phyloP scores from a whole-genome alignment of 352 stramenopile species.

The Phytophthora niederhauseri region DNA sequence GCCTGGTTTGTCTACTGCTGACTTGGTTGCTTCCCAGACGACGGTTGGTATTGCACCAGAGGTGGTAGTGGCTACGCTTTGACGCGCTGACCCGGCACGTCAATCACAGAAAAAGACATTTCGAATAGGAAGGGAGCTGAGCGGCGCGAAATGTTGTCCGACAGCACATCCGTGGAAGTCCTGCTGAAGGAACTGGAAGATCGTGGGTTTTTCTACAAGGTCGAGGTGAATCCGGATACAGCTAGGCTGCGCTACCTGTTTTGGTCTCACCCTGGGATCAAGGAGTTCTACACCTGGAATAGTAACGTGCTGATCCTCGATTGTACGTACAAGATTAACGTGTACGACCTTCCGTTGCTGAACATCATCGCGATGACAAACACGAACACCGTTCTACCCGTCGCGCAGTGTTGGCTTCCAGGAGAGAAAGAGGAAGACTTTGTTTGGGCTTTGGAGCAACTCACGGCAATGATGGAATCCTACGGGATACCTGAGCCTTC shows the following conservation, averaged over 20 bases:
- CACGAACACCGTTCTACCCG: conserved; percentile 14
- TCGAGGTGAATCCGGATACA: neutral
- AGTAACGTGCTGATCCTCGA: conserved; percentile 9
- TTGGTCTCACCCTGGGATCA: neutral
- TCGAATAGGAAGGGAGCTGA: neutral
- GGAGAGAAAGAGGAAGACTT: neutral
- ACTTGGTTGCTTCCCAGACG: neutral
- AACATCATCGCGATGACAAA: conserved; percentile 12
- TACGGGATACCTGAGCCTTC: neutral
- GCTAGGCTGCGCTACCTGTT: neutral
- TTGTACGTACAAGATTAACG: conserved; percentile 19
- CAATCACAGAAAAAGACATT: neutral
- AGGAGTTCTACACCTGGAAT: neutral
- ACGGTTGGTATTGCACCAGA: neutral
- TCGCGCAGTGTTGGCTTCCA: neutral
- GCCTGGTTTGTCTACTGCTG: neutral
- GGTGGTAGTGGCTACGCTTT: neutral
- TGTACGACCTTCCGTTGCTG: conserved; percentile 10
- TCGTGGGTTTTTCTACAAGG: neutral
- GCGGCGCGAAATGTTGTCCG: neutral
- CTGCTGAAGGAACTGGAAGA: neutral
- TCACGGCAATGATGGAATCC: neutral
- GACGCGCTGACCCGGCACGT: neutral
- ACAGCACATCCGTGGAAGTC: neutral
- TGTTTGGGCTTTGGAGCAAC: neutral